Percentiles rank a stretch among this genome's conserved stretches.
phyloP scores from a whole-genome alignment of 345 rosid genomes.

The Dovyalis caffra region DNA sequence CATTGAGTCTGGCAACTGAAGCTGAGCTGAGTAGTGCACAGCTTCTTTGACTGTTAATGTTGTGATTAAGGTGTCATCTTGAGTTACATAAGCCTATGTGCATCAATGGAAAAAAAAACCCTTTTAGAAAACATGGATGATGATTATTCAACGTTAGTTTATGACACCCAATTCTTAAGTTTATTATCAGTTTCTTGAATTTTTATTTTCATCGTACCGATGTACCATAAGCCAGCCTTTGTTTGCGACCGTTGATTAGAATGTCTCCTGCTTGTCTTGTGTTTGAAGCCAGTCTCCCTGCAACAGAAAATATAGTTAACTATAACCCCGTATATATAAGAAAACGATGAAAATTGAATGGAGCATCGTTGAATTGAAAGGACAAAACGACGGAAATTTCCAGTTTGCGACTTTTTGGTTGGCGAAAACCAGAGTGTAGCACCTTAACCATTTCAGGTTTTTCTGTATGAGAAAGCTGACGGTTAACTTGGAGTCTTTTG shows the following conservation, averaged over 20 bases:
- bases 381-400: neutral
- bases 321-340: too few species aligned
- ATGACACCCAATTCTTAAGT: neutral
- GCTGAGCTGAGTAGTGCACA: conserved; percentile 23
- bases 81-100: conserved; percentile 29
- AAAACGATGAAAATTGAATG: too few species aligned
- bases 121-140: neutral
- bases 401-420: too few species aligned
- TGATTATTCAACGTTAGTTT: neutral
- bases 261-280: conserved; percentile 18
- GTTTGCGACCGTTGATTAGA: conserved; percentile 21
- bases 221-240: conserved; percentile 19
- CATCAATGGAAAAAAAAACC: neutral
- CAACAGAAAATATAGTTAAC: too few species aligned
- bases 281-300: conserved; percentile 21
- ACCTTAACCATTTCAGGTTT: too few species aligned
- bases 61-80: conserved; percentile 27
- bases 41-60: conserved; percentile 26
- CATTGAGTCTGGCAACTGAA: conserved; percentile 24
- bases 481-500: too few species aligned
- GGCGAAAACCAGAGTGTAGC: too few species aligned
- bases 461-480: too few species aligned
- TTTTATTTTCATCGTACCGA: conserved; percentile 6
- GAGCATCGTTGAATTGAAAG: neutral
- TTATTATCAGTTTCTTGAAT: neutral